Base-by-base conservation (phyloP, 352 stramenopile genomes). In the Globisporangium radiosum region DNA sequence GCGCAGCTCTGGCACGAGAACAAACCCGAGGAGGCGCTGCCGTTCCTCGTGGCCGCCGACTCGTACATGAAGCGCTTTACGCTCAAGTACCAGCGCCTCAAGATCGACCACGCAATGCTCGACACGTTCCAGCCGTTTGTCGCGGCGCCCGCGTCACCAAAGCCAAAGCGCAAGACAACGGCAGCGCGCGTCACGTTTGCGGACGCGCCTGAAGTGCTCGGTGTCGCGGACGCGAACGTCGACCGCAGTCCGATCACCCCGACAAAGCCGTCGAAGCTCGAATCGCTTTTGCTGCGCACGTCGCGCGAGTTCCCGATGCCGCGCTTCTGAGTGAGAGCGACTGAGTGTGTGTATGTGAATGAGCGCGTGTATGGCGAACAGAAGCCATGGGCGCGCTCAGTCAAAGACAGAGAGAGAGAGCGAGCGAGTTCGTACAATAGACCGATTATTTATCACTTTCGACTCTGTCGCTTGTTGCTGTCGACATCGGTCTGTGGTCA, bases 41-140 rank as follows among this genome's bases (percentile, higher is more conserved):
- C 81, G 0, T 88, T 94, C 65, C 69, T 94, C 19, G 72, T 92
- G 8, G 80, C 81, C 6, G 83, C 84, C 13, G 84, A 94, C 56
- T 90, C 83, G 48, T 94, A 94, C 78, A 92, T 94, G 84, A 90
- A 90, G 66, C 84, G 84, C 57, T 94, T 94, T 66, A 90, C 83
- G 58, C 73, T 92, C 68, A 92, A 94, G 71, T 90, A 89, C 61
- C 81, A 94, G 66, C 79, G 81, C 37, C 70, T 94, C 19, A 91
- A 89, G 73, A 84, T 94, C 39, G 84, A 94, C 49, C 80, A 90
- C 62, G 84, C 84, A 39, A 85, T 94, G 78, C 71, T 94, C 9
- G 79, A 90, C 57, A 81, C 76, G 33, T 66, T 88, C 19, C 69
- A 85, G 64, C 52, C 59, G 9, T 66, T 69, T 47, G 36, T 62